Evolutionary conservation across 2,329 filamentous ascomycete genomes (phyloP).

Genomic region (Colletotrichum destructivum): DNA sequence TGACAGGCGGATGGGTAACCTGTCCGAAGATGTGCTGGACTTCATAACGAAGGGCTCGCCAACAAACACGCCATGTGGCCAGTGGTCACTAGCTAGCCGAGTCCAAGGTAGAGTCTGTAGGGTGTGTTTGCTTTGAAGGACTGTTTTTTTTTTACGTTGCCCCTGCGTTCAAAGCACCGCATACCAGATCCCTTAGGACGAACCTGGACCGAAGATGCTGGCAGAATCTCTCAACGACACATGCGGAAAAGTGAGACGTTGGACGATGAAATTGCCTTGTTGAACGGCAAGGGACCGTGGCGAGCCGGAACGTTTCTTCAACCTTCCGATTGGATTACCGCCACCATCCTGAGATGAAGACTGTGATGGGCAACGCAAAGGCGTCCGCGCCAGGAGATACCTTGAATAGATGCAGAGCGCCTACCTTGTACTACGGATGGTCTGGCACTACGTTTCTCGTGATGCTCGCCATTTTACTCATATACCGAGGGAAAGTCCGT

Average conservation of each 20-base stretch:
- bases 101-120: background rate
- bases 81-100: background rate
- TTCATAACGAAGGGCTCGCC: too few species aligned
- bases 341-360: background rate
- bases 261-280: background rate
- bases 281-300: background rate
- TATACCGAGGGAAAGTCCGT: background rate
- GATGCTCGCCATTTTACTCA: too few species aligned
- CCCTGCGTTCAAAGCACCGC: background rate
- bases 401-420: background rate
- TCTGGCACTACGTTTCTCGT: background rate
- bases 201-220: background rate
- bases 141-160: too few species aligned
- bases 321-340: slow-evolving; percentile 20
- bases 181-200: background rate
- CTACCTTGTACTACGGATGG: background rate
- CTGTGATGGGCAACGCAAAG: too few species aligned
- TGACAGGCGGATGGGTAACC: too few species aligned
- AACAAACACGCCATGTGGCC: background rate
- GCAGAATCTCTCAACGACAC: slow-evolving; percentile 12
- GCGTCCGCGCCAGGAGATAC: background rate
- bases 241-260: background rate
- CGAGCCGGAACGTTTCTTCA: background rate
- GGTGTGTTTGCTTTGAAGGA: background rate
- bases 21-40: too few species aligned